Evolutionary conservation across 192 early-diverging fungal genomes (phyloP).

Genomic region (Piromyces sp.): DNA sequence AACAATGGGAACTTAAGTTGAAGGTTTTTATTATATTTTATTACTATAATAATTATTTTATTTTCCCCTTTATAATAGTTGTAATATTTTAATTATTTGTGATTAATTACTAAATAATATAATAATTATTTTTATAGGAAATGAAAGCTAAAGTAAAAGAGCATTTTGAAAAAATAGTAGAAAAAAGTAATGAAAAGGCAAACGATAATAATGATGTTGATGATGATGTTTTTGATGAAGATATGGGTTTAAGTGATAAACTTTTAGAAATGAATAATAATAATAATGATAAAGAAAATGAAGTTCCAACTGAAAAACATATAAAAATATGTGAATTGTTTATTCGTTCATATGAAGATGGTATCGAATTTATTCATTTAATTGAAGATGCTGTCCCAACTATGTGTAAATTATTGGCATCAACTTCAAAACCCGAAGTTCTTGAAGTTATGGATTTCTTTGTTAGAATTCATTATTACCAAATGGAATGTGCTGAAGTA

Average conservation of each 20-base stretch:
- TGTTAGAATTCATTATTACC: constrained; percentile 61
- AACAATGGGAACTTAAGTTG: constrained; percentile 47
- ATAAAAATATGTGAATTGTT: neutral
- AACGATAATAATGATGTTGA: neutral
- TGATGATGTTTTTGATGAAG: too few species aligned
- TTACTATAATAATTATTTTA: too few species aligned
- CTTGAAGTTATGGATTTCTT: constrained; percentile 94
- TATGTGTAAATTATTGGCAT: constrained; percentile 68
- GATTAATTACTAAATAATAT: neutral
- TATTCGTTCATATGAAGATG: constrained; percentile 45
- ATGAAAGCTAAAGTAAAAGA: neutral
- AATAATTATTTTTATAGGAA: neutral
- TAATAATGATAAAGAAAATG: constrained; percentile 8
- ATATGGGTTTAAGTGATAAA: neutral
- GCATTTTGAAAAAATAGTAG: neutral
- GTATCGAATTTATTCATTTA: constrained; percentile 67
- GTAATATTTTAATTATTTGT: too few species aligned
- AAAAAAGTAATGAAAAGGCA: constrained; percentile 7
- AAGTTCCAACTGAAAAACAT: constrained; percentile 5
- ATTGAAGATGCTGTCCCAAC: constrained; percentile 58
- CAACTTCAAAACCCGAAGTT: constrained; percentile 80
- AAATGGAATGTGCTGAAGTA: constrained; percentile 63
- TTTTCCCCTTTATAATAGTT: too few species aligned
- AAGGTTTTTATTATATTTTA: too few species aligned
- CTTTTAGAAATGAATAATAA: neutral